phyloP scores from a whole-genome alignment of 2,329 filamentous ascomycete genomes.

The Xylaria sp. region DNA sequence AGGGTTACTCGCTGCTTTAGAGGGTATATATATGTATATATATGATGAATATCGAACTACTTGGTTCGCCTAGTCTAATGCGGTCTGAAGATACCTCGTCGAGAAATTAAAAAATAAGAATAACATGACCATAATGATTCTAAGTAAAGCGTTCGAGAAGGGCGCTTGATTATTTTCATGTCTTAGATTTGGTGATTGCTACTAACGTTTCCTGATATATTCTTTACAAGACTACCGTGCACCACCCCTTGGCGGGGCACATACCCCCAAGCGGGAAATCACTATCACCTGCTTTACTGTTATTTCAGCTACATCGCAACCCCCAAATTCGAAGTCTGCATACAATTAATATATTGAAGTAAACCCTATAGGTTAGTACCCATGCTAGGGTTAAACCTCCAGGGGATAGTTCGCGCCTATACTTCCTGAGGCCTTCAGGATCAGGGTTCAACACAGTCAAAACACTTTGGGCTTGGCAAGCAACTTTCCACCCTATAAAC shows the following conservation, averaged over 20 bases:
- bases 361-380: too few species aligned
- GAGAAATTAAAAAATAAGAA: neutral
- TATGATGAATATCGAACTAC: neutral
- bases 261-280: too few species aligned
- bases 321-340: too few species aligned
- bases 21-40: neutral
- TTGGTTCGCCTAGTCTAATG: slow-evolving; percentile 6
- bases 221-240: neutral
- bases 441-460: too few species aligned
- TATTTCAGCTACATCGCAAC: neutral
- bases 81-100: neutral
- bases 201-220: neutral
- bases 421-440: too few species aligned
- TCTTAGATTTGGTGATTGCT: neutral
- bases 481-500: too few species aligned
- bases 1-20: neutral
- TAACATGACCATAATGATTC: neutral
- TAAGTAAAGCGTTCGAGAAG: neutral
- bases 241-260: neutral
- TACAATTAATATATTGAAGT: too few species aligned
- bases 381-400: too few species aligned
- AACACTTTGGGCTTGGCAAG: too few species aligned
- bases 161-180: neutral
- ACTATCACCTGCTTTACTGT: neutral
- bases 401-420: too few species aligned